Percentiles rank a stretch among this genome's conserved stretches.
phyloP scores from a whole-genome alignment of 2,329 filamentous ascomycete species.

The Seiridium cupressi region DNA sequence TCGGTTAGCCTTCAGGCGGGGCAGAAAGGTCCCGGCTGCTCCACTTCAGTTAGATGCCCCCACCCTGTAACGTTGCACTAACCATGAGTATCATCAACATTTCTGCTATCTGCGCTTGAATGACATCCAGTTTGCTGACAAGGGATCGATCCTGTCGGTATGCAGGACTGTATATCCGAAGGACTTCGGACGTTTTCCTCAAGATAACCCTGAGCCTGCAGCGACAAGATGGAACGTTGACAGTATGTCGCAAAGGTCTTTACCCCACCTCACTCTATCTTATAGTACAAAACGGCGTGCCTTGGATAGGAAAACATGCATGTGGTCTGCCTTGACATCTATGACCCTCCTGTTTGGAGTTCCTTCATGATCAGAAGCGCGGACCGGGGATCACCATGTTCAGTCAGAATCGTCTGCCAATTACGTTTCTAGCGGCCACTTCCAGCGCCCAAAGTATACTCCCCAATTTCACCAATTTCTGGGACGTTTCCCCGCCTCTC shows the following conservation, averaged over 20 bases:
- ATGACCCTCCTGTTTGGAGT: too few species aligned
- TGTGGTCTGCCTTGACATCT: too few species aligned
- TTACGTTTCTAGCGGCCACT: not conserved
- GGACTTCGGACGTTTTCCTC: too few species aligned
- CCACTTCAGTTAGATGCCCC: not conserved
- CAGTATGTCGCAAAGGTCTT: too few species aligned
- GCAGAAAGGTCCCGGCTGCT: too few species aligned
- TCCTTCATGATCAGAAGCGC: too few species aligned
- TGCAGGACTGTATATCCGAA: not conserved
- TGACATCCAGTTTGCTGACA: not conserved
- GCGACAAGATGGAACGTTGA: too few species aligned
- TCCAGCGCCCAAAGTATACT: not conserved
- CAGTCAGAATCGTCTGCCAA: not conserved
- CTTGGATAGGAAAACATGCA: too few species aligned
- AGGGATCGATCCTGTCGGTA: not conserved
- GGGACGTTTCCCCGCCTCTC: constrained; percentile 17
- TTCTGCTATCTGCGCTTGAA: not conserved
- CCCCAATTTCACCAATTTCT: constrained; percentile 6
- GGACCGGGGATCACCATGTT: not conserved
- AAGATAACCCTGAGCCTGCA: too few species aligned
- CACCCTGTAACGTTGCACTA: constrained; percentile 1
- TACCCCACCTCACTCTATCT: too few species aligned
- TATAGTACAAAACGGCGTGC: too few species aligned
- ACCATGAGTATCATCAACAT: not conserved
- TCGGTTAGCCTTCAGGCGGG: too few species aligned